Conservation (phyloP, 2,329 filamentous ascomycete species). For the Ceratocystiopsis sp. region DNA sequence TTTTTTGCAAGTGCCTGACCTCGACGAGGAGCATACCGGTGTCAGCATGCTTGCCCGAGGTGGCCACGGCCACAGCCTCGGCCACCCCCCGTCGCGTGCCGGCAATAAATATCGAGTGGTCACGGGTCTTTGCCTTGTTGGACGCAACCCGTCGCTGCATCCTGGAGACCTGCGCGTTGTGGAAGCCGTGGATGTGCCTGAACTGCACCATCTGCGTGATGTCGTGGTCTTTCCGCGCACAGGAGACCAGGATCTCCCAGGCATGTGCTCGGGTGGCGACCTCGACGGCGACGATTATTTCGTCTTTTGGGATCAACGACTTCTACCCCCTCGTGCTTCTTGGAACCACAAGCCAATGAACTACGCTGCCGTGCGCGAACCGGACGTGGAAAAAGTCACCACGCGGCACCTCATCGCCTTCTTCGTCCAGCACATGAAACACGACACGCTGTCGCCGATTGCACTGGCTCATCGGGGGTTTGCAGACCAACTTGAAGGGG, state of each 20-base stretch:
- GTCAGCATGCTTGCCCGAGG: slow-evolving; percentile 8
- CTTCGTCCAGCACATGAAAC: slow-evolving; percentile 86
- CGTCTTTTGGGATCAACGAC: slow-evolving; percentile 68
- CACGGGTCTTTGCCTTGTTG: slow-evolving; percentile 63
- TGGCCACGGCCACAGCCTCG: background rate
- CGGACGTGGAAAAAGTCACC: slow-evolving; percentile 44
- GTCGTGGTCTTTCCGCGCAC: slow-evolving; percentile 63
- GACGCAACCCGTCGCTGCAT: slow-evolving; percentile 85
- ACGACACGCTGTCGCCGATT: slow-evolving; percentile 64
- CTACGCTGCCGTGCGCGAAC: slow-evolving; percentile 43
- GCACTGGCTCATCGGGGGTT: slow-evolving; percentile 67
- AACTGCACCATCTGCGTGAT: slow-evolving; percentile 61
- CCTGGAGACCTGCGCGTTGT: slow-evolving; percentile 85
- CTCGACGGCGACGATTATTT: slow-evolving; percentile 94
- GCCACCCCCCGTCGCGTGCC: background rate
- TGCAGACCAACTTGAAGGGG: slow-evolving; percentile 45
- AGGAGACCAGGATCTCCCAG: slow-evolving; percentile 48
- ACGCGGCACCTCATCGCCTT: slow-evolving; percentile 63
- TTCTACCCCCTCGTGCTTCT: slow-evolving; percentile 37
- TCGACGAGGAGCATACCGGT: slow-evolving; percentile 21
- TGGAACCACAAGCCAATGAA: slow-evolving; percentile 69
- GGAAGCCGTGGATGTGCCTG: slow-evolving; percentile 56
- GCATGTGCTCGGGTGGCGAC: slow-evolving; percentile 93
- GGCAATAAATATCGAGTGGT: slow-evolving; percentile 41
- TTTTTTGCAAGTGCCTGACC: slow-evolving; percentile 63